Conservation (phyloP, 495 filamentous ascomycete genomes). For the Penicillium argentinense region DNA sequence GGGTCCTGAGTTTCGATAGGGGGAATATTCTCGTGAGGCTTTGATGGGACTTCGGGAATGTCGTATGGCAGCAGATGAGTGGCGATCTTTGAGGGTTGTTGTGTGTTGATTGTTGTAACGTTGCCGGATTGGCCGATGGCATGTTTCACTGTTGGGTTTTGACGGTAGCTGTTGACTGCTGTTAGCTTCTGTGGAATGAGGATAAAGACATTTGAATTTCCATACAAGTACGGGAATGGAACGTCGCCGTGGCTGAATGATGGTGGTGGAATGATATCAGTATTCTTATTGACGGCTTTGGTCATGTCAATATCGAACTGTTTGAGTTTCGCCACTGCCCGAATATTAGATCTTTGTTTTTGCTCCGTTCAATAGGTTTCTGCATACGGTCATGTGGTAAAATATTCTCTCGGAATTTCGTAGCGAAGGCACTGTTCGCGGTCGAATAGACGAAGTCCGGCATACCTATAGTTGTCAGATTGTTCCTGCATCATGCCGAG, state of each 20-base stretch:
- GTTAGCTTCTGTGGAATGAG: constrained; percentile 5
- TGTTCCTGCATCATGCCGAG: background rate
- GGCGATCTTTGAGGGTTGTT: constrained; percentile 47
- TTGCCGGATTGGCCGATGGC: constrained; percentile 51
- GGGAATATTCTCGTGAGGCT: constrained; percentile 49
- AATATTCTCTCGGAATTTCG: constrained; percentile 62
- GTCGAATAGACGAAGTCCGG: constrained; percentile 79
- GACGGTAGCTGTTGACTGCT: constrained; percentile 45
- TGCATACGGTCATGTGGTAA: constrained; percentile 61
- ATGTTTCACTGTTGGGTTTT: constrained; percentile 58
- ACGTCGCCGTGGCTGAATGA: constrained; percentile 64
- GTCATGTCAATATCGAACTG: constrained; percentile 69
- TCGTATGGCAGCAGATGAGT: constrained; percentile 65
- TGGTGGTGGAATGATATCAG: constrained; percentile 79
- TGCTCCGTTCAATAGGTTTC: background rate
- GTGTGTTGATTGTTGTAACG: constrained; percentile 52
- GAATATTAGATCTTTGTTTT: constrained; percentile 1
- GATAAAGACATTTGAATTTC: too few species aligned
- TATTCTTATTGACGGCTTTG: constrained; percentile 55
- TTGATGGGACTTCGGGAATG: constrained; percentile 46
- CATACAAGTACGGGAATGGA: constrained; percentile 64
- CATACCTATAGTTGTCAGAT: constrained; percentile 35
- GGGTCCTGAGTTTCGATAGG: constrained; percentile 46
- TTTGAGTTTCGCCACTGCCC: constrained; percentile 63
- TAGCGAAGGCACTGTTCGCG: constrained; percentile 59